phyloP scores from a whole-genome alignment of 1,139 yeast genomes.

The Candida sp. region DNA sequence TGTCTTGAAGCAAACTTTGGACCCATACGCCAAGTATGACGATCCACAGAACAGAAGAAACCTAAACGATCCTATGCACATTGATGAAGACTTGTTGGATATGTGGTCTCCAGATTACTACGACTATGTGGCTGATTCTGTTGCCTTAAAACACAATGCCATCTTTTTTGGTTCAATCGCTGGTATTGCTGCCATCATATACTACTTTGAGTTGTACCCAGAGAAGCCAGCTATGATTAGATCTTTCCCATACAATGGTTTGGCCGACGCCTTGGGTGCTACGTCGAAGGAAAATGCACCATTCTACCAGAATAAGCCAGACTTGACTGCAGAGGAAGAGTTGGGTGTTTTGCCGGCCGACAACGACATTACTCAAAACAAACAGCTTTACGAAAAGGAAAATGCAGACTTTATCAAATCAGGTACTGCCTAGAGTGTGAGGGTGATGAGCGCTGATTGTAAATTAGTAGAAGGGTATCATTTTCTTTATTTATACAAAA shows the following conservation, averaged over 20 bases:
- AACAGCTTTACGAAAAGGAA: constrained; percentile 36
- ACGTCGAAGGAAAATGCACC: constrained; percentile 49
- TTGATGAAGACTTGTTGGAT: constrained; percentile 75
- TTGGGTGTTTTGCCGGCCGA: constrained; percentile 43
- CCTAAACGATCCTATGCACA: constrained; percentile 71
- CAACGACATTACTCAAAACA: constrained; percentile 29
- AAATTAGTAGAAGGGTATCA: not conserved
- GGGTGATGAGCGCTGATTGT: not conserved
- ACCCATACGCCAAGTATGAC: constrained; percentile 76
- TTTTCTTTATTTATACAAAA: not conserved
- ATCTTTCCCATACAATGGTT: constrained; percentile 75
- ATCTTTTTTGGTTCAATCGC: constrained; percentile 61
- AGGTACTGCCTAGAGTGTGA: constrained; percentile 13
- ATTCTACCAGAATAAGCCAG: constrained; percentile 49
- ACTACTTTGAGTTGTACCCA: constrained; percentile 66
- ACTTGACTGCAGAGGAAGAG: constrained; percentile 42
- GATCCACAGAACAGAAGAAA: constrained; percentile 86
- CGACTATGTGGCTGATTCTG: constrained; percentile 60
- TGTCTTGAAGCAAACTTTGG: constrained; percentile 64
- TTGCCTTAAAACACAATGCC: constrained; percentile 59
- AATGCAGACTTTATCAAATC: constrained; percentile 43
- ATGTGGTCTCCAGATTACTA: constrained; percentile 89
- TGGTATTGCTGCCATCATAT: constrained; percentile 57
- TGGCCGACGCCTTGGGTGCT: constrained; percentile 77
- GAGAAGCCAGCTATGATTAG: constrained; percentile 73